phyloP scores from a whole-genome alignment of 208 protist species.

The Trypanosoma brucei region DNA sequence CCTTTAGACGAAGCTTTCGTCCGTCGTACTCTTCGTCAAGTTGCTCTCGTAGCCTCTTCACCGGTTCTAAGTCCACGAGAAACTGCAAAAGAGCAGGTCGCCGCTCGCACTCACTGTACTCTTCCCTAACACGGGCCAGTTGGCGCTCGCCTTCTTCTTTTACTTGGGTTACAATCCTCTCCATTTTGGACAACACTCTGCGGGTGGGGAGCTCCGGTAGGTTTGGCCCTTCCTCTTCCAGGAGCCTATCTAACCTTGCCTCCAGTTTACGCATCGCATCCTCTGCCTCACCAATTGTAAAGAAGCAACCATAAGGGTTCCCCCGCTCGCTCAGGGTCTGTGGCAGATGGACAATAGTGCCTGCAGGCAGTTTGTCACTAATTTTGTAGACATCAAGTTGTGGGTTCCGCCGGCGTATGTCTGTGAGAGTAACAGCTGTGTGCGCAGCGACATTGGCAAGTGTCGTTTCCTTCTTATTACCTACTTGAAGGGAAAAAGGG shows the following conservation, averaged over 20 bases:
- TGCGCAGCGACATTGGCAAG: conserved; percentile 10
- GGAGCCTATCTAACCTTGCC: conserved; percentile 25
- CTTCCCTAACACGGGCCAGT: conserved; percentile 28
- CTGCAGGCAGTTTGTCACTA: conserved; percentile 27
- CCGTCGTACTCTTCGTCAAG: conserved; percentile 35
- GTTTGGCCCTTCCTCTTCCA: not conserved
- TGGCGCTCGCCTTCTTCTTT: conserved; percentile 50
- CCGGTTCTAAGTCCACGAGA: conserved; percentile 50
- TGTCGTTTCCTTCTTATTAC: not conserved
- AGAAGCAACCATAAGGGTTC: conserved; percentile 30
- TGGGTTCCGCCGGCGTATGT: conserved; percentile 55
- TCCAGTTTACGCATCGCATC: conserved; percentile 36
- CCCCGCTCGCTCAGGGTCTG: conserved; percentile 18
- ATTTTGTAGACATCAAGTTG: conserved; percentile 22
- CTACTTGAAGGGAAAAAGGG: conserved; percentile 20
- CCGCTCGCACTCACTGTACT: conserved; percentile 24
- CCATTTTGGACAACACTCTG: conserved; percentile 43
- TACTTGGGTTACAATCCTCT: conserved; percentile 39
- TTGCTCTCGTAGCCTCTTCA: conserved; percentile 26
- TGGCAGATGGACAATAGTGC: conserved; percentile 49
- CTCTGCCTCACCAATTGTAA: conserved; percentile 45
- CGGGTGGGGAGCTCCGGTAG: conserved; percentile 32
- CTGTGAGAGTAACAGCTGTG: conserved; percentile 20
- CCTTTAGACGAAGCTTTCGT: conserved; percentile 2
- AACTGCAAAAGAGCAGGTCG: conserved; percentile 37